Base-by-base conservation (phyloP, 164 flowering plant species). In the Stephania yunnanensis region DNA sequence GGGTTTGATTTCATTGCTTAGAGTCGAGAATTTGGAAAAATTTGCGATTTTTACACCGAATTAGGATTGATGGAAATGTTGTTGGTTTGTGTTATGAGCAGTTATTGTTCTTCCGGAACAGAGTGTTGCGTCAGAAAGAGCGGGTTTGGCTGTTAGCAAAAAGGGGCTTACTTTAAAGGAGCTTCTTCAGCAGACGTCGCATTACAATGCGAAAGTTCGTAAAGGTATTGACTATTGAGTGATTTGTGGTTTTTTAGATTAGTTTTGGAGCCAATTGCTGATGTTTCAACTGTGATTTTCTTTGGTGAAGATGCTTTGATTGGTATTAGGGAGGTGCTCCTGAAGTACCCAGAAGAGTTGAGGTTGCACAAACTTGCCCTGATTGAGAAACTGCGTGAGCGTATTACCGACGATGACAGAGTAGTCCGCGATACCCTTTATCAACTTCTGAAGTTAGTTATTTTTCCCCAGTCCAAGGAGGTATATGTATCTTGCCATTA, bases 91-190 rank as follows among this genome's bases (percentile, higher is more conserved):
- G 63, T 69, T 17, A 20, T 71, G 76, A 30, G 68, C 91, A 93
- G 98, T 95, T 20, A 93, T 95, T 75, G 74, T 95, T 71, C 89
- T 95, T 58, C 98, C 97, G 12, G 98, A 95, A 81, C 98, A 95
- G 79, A 92, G 97, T 79, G 83, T 95, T 74, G 98, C 90, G 25
- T 77, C 98, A 6, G 95, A 95, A 69, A 93, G 87, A 82, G 82
- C 78, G 12, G 97, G 98, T 22, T 77, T 89, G 69, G 94, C 97
- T 10, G 83, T 87, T 73, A 95, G 89, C 84, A 88, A 81, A 79
- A 93, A 89, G 80, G 98, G 98, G 31, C 79, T 92, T 86, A 92
- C 98, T n/a, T 83, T 95, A 78, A 92, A 90, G 73, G 99, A 93
- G 84, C 93, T 95, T 68, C 93, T 95, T 73, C 94, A 91, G 79